phyloP scores from a whole-genome alignment of 805 yeast genomes.

The Starmerella sirachaensis region DNA sequence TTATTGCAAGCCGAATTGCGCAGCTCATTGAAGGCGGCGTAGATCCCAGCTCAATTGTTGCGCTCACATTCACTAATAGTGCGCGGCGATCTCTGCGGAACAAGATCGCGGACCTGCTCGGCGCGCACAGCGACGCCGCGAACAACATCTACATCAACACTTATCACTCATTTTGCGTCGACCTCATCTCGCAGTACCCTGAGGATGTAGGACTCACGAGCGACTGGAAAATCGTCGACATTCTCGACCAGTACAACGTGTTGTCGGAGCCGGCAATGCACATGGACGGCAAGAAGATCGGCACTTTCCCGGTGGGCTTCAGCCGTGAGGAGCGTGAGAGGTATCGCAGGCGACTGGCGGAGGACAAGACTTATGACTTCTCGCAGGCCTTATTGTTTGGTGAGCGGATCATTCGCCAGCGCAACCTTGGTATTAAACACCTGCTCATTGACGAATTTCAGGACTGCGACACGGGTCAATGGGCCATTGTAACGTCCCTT shows the following conservation, averaged over 20 bases:
- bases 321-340: not conserved
- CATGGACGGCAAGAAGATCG: not conserved
- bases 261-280: constrained; percentile 4
- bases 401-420: constrained; percentile 18
- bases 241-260: constrained; percentile 40
- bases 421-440: constrained; percentile 39
- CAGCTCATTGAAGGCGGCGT: constrained; percentile 43
- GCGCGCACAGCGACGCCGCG: constrained; percentile 5
- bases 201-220: constrained; percentile 14
- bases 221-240: constrained; percentile 54
- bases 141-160: constrained; percentile 58
- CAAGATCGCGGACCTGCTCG: constrained; percentile 32
- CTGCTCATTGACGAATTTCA: constrained; percentile 89
- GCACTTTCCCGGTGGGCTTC: not conserved
- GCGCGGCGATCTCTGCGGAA: constrained; percentile 78
- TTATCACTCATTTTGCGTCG: constrained; percentile 53
- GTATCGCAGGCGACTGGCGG: constrained; percentile 25
- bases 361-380: constrained; percentile 50
- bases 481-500: constrained; percentile 11
- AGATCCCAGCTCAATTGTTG: constrained; percentile 54
- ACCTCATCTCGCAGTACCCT: constrained; percentile 43
- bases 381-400: constrained; percentile 65
- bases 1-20: constrained; percentile 69
- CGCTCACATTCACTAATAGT: constrained; percentile 85
- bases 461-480: constrained; percentile 38